Percentiles rank a stretch among this genome's conserved stretches.
Evolutionary conservation across 371 early-diverging fungal genomes (phyloP).

Genomic region (Entomophthora muscae): DNA sequence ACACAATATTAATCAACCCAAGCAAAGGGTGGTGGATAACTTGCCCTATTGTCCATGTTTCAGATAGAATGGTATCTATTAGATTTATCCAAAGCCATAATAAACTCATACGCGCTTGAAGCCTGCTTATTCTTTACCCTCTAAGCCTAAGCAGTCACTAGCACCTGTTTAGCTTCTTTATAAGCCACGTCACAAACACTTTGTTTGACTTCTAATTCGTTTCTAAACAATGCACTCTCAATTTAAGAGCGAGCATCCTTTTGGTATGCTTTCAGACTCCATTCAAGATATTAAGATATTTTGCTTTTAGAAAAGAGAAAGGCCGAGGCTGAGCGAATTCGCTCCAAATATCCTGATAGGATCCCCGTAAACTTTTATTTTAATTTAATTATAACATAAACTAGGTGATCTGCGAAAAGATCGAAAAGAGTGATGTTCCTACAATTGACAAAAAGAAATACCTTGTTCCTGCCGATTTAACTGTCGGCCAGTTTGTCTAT

Average conservation of each 20-base stretch:
- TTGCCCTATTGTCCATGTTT: too few species aligned
- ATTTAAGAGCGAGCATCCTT: constrained; percentile 92
- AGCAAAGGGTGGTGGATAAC: too few species aligned
- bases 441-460: constrained; percentile 97
- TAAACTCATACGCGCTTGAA: too few species aligned
- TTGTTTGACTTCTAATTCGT: neutral
- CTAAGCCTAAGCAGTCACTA: neutral
- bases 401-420: constrained; percentile 81
- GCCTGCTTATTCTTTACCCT: too few species aligned
- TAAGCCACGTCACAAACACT: neutral
- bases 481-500: constrained; percentile 95
- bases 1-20: too few species aligned
- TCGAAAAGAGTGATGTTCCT: constrained; percentile 86
- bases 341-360: constrained; percentile 92
- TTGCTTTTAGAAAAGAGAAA: constrained; percentile 70
- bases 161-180: neutral
- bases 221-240: constrained; percentile 55
- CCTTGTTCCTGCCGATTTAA: constrained; percentile 89
- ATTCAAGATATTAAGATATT: neutral
- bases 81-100: too few species aligned
- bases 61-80: too few species aligned
- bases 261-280: constrained; percentile 34
- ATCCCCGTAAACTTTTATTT: constrained; percentile 51
- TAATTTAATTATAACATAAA: neutral
- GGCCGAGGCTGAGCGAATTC: constrained; percentile 88